Evolutionary conservation across 139 green algal genomes (phyloP), one percentile per base, ranked within the genome.

Genomic region (Coelastrella sp.): DNA sequence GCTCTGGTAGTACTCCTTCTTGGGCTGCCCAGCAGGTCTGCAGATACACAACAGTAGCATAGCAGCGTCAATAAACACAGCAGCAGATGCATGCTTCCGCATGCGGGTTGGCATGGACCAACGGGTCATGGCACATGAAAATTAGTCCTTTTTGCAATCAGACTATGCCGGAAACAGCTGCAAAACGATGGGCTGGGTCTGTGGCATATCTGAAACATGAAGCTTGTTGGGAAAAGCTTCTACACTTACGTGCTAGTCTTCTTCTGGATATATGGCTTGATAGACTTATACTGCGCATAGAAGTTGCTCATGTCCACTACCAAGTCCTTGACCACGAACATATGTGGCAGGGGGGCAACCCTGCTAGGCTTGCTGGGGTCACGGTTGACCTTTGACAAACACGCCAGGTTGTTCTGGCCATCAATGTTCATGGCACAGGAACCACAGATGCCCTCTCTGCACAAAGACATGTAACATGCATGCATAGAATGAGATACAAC

Each of bases 271-370:
- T 93, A 99, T 6, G 97, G 97, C 90, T 99, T 97, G 89, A 99
- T 99, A 75, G 89, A 94, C 89, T 99, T 99, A 92, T 99, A 99
- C 93, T 99, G 97, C 2, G 96, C 87, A 88, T 99, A 99, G 89
- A 99, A 99, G 88, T 99, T 99, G 88, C 87, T 91, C 97, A 99
- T 99, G 91, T 99, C 97, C 64, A 99, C 97, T 13, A 99, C 97
- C 75, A 99, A 86, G 86, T 99, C 97, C 82, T 96, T 95, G 2
- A 99, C 89, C 15, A 99, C 97, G 88, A 98, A 99, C 97, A 99
- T 99, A 92, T 99, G 97, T 1, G 97, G 97, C 79, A 99, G 91
- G 3, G 97, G 97, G 3, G 97, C 95, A n/a, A 99, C 90, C 41
- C 94, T 96, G n/a, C 90, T 93, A 41, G 89, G 66, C 51, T 79